Conservation (phyloP, 352 stramenopile genomes). For the Pythium rishiriense region DNA sequence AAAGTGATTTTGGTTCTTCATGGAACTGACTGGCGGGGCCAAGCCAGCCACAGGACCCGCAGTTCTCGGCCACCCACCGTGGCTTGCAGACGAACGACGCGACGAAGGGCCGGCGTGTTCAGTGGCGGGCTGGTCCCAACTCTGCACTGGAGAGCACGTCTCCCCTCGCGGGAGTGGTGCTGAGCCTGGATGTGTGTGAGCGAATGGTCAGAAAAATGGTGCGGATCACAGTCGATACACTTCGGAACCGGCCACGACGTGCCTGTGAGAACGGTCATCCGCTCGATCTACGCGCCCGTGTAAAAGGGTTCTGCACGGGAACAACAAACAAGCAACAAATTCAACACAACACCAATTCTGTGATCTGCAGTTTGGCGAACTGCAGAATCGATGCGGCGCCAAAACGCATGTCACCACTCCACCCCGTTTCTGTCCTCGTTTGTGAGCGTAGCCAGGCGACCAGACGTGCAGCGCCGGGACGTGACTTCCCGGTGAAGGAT, state of each 20-base stretch:
- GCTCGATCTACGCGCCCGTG: neutral
- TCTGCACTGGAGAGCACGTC: constrained; percentile 7
- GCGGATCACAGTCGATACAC: neutral
- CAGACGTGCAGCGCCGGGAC: neutral
- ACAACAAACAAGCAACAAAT: neutral
- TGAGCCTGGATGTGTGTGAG: neutral
- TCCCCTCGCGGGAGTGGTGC: neutral
- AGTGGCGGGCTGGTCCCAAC: neutral
- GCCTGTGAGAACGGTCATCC: neutral
- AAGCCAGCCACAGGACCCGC: no score
- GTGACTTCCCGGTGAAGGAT: neutral
- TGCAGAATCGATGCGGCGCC: neutral
- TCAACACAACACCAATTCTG: constrained; percentile 1
- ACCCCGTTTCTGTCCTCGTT: neutral
- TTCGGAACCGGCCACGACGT: neutral
- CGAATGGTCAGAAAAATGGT: neutral
- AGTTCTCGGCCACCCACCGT: neutral
- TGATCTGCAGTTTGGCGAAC: neutral
- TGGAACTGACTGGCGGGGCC: no score
- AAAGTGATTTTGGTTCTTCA: neutral
- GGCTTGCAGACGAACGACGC: neutral
- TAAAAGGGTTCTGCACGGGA: neutral
- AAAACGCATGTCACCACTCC: neutral
- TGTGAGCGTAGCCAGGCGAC: neutral
- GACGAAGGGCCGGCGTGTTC: constrained; percentile 3